These are phyloP conservation scores for Penicillium psychrofluorescens DNA, from an alignment of 495 filamentous ascomycete genomes.

Conservation along the genomic window DNA sequence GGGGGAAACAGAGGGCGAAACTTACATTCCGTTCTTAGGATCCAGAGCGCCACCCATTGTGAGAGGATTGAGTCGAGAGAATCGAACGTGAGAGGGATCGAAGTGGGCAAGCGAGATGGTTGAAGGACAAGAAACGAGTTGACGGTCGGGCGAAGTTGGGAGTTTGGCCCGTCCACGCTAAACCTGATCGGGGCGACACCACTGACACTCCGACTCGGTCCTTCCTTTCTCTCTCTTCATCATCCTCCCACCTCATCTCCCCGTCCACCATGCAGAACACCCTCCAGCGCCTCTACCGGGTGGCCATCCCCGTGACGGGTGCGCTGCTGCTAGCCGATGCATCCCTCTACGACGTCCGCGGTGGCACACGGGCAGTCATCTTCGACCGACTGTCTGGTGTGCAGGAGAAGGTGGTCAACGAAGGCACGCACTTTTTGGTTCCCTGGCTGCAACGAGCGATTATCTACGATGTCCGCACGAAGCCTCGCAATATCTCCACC, in stretches of 20 bases:
- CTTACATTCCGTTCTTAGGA: constrained; percentile 65
- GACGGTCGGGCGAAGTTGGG: constrained; percentile 28
- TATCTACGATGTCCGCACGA: constrained; percentile 95
- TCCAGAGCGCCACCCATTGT: constrained; percentile 65
- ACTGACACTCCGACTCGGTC: constrained; percentile 12
- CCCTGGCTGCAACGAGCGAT: constrained; percentile 95
- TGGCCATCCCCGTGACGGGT: constrained; percentile 62
- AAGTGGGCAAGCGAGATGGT: constrained; percentile 13
- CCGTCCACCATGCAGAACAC: constrained; percentile 47
- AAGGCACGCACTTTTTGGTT: constrained; percentile 94
- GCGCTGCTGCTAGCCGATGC: constrained; percentile 56
- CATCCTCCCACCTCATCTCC: constrained; percentile 12
- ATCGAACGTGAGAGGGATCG: constrained; percentile 10
- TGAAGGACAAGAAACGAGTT: constrained; percentile 22
- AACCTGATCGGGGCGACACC: constrained; percentile 32
- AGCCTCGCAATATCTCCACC: constrained; percentile 94
- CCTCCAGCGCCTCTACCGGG: constrained; percentile 58
- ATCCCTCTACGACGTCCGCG: constrained; percentile 94
- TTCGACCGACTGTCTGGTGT: constrained; percentile 94
- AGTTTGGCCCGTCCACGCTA: constrained; percentile 19
- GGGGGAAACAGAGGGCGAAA: constrained; percentile 21
- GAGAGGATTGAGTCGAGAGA: constrained; percentile 18
- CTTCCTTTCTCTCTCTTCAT: constrained; percentile 2
- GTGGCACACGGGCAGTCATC: constrained; percentile 90
- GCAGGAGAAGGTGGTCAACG: constrained; percentile 83